Evolutionary conservation across 208 protist genomes (phyloP), one percentile per base, ranked within the genome.

Genomic region (Trypanosoma lewisi): DNA sequence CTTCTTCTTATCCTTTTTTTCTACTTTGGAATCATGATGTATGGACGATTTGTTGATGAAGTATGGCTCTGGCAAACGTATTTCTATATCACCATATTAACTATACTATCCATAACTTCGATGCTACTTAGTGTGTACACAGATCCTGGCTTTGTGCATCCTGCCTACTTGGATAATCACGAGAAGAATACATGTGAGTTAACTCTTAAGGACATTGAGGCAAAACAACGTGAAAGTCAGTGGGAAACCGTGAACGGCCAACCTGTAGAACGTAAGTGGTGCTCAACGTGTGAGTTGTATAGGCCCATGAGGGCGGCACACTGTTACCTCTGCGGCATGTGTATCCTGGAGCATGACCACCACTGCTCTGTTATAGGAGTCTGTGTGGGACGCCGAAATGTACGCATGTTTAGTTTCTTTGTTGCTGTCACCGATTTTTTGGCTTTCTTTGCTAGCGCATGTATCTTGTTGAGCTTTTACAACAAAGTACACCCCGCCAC

Each of bases 241-340:
- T 95, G 82, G 82, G 85, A 95, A 62, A 77, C 21, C 9, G 73
- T 93, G 11, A 67, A 87, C 47, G 86, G 86, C 12, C 73, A 90
- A 16, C 68, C 73, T 21, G 82, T 94, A 75, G 90, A 94, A 63
- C 77, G 83, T n/a, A 94, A 94, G 69, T 97, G 91, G 89, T 97
- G 93, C 65, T 77, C 78, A 5, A 92, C 83, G 16, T 97, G 93
- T 75, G 67, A 88, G 54, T 83, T 96, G 65, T 64, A 93, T 64
- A 77, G 89, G 16, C 93, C 93, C 7, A 37, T 78, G 30, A 86
- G 93, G 3, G 93, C 93, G 12, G 83, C 89, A 14, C 93, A 97
- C 68, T 97, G 93, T 70, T 95, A 94, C 63, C 65, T 84, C 34
- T 97, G 93, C 64, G 89, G 85, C 2, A 57, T 95, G 28, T 97